Conservation (phyloP, 768 basidiomycete species). For the Megacollybia marginata region DNA sequence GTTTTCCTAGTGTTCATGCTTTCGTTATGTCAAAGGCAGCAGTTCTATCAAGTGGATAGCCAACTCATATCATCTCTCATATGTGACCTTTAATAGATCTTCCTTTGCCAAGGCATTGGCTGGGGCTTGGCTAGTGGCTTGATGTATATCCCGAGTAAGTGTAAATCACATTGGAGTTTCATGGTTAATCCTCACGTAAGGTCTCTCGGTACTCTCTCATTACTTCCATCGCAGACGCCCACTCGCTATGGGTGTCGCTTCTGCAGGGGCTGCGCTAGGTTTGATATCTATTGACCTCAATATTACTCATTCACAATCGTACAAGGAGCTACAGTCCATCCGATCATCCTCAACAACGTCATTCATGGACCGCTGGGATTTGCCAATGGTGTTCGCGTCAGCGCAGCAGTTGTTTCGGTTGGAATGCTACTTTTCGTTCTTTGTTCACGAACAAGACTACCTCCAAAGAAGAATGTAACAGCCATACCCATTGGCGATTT, state of each 20-base stretch:
- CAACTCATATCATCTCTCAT: slow-evolving; percentile 15
- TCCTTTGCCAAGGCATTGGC: slow-evolving; percentile 29
- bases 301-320: slow-evolving; percentile 12
- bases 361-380: slow-evolving; percentile 19
- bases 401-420: slow-evolving; percentile 20
- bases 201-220: slow-evolving; percentile 34
- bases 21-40: slow-evolving; percentile 22
- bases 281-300: slow-evolving; percentile 8
- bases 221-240: slow-evolving; percentile 34
- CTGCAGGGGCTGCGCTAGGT: slow-evolving; percentile 27
- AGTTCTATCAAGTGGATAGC: slow-evolving; percentile 26
- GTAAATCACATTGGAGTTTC: not conserved
- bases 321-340: slow-evolving; percentile 36
- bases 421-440: slow-evolving; percentile 21
- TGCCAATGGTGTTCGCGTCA: slow-evolving; percentile 28
- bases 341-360: slow-evolving; percentile 37
- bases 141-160: slow-evolving; percentile 27
- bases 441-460: slow-evolving; percentile 24
- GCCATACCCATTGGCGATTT: slow-evolving; percentile 3
- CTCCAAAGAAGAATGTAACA: slow-evolving; percentile 8
- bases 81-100: slow-evolving; percentile 24
- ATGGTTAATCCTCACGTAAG: slow-evolving; percentile 1
- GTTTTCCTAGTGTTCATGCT: slow-evolving; percentile 21
- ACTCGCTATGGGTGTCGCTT: slow-evolving; percentile 38
- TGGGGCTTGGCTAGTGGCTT: slow-evolving; percentile 31